Evolutionary conservation across 1,284 basidiomycete genomes (phyloP).

Genomic region (Cutaneotrichosporon sp.): DNA sequence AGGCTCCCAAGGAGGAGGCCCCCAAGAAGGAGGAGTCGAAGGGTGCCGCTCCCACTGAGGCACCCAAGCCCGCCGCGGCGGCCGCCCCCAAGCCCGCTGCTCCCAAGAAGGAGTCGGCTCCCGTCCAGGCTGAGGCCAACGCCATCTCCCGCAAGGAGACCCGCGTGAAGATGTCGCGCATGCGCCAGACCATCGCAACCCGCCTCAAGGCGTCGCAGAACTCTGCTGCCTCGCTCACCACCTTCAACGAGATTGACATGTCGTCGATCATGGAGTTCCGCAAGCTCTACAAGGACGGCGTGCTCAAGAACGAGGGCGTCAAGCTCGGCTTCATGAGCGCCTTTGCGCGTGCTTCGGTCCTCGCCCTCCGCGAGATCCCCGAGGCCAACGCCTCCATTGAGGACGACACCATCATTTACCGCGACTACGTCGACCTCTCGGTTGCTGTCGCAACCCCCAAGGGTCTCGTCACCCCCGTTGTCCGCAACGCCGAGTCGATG

Average conservation of each 20-base stretch:
- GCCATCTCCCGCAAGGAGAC: slow-evolving; percentile 69
- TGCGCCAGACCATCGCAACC: slow-evolving; percentile 95
- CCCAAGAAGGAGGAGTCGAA: slow-evolving; percentile 55
- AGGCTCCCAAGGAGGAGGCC: slow-evolving; percentile 53
- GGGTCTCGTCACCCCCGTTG: slow-evolving; percentile 93
- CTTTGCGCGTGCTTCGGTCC: slow-evolving; percentile 81
- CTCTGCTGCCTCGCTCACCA: slow-evolving; percentile 92
- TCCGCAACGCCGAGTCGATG: slow-evolving; percentile 85
- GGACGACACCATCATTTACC: slow-evolving; percentile 87
- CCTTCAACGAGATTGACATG: slow-evolving; percentile 99
- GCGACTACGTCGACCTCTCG: slow-evolving; percentile 89
- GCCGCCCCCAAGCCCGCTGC: slow-evolving; percentile 18
- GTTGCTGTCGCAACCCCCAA: slow-evolving; percentile 97
- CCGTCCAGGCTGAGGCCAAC: slow-evolving; percentile 64
- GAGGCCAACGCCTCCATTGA: slow-evolving; percentile 95
- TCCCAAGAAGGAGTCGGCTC: slow-evolving; percentile 38
- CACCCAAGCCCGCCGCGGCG: slow-evolving; percentile 23
- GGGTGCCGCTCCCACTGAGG: slow-evolving; percentile 52
- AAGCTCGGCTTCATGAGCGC: slow-evolving; percentile 99
- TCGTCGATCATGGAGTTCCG: slow-evolving; percentile 91
- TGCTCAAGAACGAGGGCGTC: slow-evolving; percentile 89
- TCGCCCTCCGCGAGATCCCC: slow-evolving; percentile 90
- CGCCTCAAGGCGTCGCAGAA: slow-evolving; percentile 98
- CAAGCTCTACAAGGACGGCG: slow-evolving; percentile 88
- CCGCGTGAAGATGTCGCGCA: slow-evolving; percentile 94